Conservation (phyloP, 2,329 filamentous ascomycete species). For the Sporothrix inflata region DNA sequence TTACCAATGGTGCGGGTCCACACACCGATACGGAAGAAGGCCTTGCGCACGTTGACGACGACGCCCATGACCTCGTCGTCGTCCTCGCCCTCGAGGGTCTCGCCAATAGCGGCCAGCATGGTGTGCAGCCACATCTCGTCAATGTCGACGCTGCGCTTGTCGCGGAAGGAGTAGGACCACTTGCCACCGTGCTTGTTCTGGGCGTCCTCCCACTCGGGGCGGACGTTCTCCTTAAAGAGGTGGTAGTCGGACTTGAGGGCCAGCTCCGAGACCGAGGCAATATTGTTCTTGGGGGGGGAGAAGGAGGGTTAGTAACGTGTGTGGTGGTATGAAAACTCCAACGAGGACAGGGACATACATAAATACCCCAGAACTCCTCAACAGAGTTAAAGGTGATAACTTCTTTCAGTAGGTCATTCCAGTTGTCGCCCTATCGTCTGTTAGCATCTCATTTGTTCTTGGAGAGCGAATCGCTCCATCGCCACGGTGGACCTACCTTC, state of each 20-base stretch:
- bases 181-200: conserved; percentile 99
- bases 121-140: conserved; percentile 96
- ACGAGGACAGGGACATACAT: conserved; percentile 64
- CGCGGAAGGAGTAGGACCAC: conserved; percentile 98
- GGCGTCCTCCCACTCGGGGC: conserved; percentile 96
- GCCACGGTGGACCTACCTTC: conserved; percentile 63
- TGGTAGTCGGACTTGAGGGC: conserved; percentile 99
- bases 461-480: too few relatives aligned
- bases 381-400: conserved; percentile 98
- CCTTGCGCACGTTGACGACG: conserved; percentile 97
- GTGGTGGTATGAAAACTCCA: neutral
- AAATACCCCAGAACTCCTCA: conserved; percentile 99
- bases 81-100: conserved; percentile 92
- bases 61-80: conserved; percentile 99
- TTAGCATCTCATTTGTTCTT: conserved; percentile 22
- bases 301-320: conserved; percentile 27
- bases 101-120: conserved; percentile 94
- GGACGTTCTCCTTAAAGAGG: conserved; percentile 96
- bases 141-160: conserved; percentile 88
- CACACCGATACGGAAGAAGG: conserved; percentile 94
- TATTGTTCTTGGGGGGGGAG: conserved; percentile 79
- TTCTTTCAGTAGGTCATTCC: conserved; percentile 97
- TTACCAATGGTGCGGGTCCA: conserved; percentile 97
- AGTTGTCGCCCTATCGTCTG: conserved; percentile 80
- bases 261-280: conserved; percentile 91